Conservation (phyloP, 2,329 filamentous ascomycete species). For the Zymoseptoria tritici region DNA sequence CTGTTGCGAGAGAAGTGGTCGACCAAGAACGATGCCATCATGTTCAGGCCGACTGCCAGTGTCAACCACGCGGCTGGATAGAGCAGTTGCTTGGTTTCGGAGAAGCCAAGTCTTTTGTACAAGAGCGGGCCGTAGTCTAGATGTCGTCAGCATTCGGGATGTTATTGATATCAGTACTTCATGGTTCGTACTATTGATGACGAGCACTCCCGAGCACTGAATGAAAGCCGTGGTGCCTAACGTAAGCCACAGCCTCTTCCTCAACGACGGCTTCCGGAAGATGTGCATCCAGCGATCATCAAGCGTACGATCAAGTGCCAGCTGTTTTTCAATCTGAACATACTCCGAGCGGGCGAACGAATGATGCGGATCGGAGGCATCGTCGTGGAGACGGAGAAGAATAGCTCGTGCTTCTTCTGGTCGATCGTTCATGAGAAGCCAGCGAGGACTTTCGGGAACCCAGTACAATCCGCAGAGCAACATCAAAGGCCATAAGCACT, state of each 20-base stretch:
- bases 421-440: slow-evolving; percentile 18
- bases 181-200: slow-evolving; percentile 17
- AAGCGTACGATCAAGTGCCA: slow-evolving; percentile 24
- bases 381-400: slow-evolving; percentile 19
- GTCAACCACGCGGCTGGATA: slow-evolving; percentile 27
- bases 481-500: slow-evolving; percentile 12
- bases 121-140: slow-evolving; percentile 24
- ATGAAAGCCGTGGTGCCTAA: slow-evolving; percentile 26
- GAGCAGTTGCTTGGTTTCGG: slow-evolving; percentile 22
- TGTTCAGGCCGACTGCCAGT: slow-evolving; percentile 21
- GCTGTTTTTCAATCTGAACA: slow-evolving; percentile 26
- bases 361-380: slow-evolving; percentile 19
- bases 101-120: slow-evolving; percentile 26
- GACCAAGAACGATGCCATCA: slow-evolving; percentile 21
- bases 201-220: slow-evolving; percentile 26
- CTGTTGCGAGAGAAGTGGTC: slow-evolving; percentile 15
- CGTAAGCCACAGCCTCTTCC: slow-evolving; percentile 22
- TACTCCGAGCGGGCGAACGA: slow-evolving; percentile 24
- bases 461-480: slow-evolving; percentile 10
- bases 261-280: slow-evolving; percentile 23
- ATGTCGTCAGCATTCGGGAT: not conserved
- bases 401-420: slow-evolving; percentile 17
- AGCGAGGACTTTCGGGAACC: slow-evolving; percentile 20
- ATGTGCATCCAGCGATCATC: slow-evolving; percentile 22
- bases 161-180: not conserved